These are phyloP conservation scores for Pichia sp. DNA, from an alignment of 1,139 yeast genomes.

Conservation along the genomic window DNA sequence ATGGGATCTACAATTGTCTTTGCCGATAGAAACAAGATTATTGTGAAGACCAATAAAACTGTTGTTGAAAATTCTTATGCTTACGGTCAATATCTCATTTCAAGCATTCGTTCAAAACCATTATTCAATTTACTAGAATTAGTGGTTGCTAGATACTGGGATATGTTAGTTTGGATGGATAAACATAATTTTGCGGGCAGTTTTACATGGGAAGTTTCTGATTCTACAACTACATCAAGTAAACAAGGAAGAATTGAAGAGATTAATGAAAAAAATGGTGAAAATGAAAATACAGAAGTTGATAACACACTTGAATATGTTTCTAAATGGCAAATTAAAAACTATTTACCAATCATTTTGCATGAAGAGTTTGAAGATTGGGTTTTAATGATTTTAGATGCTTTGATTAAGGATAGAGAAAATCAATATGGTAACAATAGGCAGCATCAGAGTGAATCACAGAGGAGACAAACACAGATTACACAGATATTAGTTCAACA, in stretches of 20 bases:
- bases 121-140: conserved; percentile 78
- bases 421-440: conserved; percentile 29
- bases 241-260: neutral
- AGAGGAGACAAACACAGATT: conserved; percentile 65
- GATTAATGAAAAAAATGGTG: conserved; percentile 39
- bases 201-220: conserved; percentile 53
- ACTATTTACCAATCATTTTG: conserved; percentile 66
- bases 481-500: conserved; percentile 46
- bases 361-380: conserved; percentile 85
- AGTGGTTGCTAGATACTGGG: conserved; percentile 79
- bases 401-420: conserved; percentile 54
- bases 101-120: conserved; percentile 75
- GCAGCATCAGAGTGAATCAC: conserved; percentile 31
- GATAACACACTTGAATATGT: conserved; percentile 42
- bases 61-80: conserved; percentile 88
- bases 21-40: conserved; percentile 72
- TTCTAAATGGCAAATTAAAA: conserved; percentile 76
- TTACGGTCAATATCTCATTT: conserved; percentile 80
- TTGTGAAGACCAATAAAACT: conserved; percentile 68
- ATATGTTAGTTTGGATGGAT: conserved; percentile 90
- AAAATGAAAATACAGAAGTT: conserved; percentile 22
- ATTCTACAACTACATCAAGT: neutral
- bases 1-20: conserved; percentile 74
- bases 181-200: conserved; percentile 83
- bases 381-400: conserved; percentile 70